Conservation (phyloP, 176 grass and related monocot species). For the Coix lacrymajobi region DNA sequence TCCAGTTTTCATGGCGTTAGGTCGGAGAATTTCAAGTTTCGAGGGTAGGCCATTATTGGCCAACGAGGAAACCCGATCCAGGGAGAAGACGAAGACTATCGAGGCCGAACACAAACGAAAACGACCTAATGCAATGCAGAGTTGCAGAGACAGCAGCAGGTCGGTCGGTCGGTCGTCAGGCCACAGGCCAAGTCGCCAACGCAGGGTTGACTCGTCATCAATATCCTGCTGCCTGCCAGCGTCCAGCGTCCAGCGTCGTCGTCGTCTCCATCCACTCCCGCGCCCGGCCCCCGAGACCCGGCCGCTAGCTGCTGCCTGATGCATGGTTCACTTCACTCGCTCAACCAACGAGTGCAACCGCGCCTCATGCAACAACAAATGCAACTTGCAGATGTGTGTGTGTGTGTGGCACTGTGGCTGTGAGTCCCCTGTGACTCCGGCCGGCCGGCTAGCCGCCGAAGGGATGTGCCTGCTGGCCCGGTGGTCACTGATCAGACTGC, state of each 20-base stretch:
- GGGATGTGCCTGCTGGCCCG: too few relatives aligned
- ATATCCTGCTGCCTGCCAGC: not conserved
- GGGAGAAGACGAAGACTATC: too few relatives aligned
- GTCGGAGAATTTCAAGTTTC: too few relatives aligned
- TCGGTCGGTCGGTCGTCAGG: not conserved
- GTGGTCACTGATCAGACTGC: not conserved
- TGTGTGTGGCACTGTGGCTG: not conserved
- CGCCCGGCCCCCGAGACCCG: too few relatives aligned
- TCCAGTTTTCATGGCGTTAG: too few relatives aligned
- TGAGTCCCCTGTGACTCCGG: not conserved
- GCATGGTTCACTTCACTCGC: not conserved
- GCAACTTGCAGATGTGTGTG: not conserved
- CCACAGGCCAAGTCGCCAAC: not conserved
- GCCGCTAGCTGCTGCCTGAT: too few relatives aligned
- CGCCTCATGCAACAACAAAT: not conserved
- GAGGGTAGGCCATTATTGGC: too few relatives aligned
- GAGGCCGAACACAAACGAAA: not conserved
- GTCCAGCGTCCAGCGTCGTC: not conserved
- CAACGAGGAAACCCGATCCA: too few relatives aligned
- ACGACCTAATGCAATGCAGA: slow-evolving; percentile 10
- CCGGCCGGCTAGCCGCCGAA: not conserved
- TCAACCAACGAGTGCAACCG: not conserved
- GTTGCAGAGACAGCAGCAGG: not conserved
- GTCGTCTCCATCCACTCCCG: not conserved
- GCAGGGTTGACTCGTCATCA: slow-evolving; percentile 23